Percentiles rank a stretch among this genome's conserved stretches.
Evolutionary conservation across 2,329 filamentous ascomycete species (phyloP).

Genomic region (Phyllosticta paracitricarpa): DNA sequence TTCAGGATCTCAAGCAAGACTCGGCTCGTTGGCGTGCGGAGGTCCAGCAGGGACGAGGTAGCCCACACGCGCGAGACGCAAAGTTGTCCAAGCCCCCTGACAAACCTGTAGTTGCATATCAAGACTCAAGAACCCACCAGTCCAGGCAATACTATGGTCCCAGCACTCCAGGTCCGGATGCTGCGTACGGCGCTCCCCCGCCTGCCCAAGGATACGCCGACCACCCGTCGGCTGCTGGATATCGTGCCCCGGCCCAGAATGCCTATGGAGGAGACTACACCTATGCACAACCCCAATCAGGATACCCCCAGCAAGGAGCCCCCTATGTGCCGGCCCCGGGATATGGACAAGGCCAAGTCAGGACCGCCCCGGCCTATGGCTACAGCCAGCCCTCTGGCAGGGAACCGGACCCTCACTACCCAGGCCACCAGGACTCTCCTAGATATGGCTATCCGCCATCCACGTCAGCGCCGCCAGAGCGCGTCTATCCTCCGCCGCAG

Average conservation of each 20-base stretch:
- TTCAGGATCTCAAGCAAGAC: conserved; percentile 38
- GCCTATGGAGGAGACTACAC: conserved; percentile 17
- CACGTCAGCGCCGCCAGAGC: conserved; percentile 15
- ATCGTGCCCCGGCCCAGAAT: conserved; percentile 12
- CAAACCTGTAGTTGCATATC: conserved; percentile 33
- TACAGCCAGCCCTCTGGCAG: conserved; percentile 20
- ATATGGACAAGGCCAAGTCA: conserved; percentile 16
- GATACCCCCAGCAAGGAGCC: conserved; percentile 24
- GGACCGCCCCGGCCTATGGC: conserved; percentile 14
- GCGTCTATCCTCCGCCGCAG: conserved; percentile 9
- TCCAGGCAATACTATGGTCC: conserved; percentile 34
- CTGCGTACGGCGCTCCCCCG: conserved; percentile 11
- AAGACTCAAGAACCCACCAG: conserved; percentile 34
- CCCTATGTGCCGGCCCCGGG: conserved; percentile 17
- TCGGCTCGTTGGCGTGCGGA: conserved; percentile 36
- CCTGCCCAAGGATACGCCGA: conserved; percentile 19
- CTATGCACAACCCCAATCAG: conserved; percentile 22
- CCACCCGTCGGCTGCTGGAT: conserved; percentile 24
- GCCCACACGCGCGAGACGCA: conserved; percentile 29
- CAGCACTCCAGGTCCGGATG: conserved; percentile 12
- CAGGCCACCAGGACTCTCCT: conserved; percentile 6
- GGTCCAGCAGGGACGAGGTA: conserved; percentile 35
- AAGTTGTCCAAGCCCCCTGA: conserved; percentile 36
- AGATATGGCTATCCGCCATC: conserved; percentile 15
- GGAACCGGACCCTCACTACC: conserved; percentile 14